Evolutionary conservation across 306 rosid species (phyloP).

Genomic region (Amphicarpaea edgeworthii): DNA sequence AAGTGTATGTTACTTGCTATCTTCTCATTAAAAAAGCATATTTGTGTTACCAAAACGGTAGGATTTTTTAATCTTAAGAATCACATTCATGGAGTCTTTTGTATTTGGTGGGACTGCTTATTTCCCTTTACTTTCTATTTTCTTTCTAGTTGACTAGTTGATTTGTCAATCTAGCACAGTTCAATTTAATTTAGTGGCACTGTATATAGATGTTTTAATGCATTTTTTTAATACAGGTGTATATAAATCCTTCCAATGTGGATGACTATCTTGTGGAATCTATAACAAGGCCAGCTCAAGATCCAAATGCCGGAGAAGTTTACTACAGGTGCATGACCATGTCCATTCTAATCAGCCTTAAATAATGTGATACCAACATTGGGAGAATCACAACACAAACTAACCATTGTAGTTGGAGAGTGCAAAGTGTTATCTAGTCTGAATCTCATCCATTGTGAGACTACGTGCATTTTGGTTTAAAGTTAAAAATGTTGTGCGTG

Average conservation of each 20-base stretch:
- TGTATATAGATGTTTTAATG: slow-evolving; percentile 20
- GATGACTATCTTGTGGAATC: slow-evolving; percentile 96
- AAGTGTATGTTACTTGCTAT: slow-evolving; percentile 64
- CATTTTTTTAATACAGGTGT: slow-evolving; percentile 62
- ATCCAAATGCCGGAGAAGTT: slow-evolving; percentile 93
- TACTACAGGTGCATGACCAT: slow-evolving; percentile 70
- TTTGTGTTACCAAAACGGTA: not conserved
- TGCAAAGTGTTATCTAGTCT: not conserved
- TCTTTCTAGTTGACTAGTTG: slow-evolving; percentile 20
- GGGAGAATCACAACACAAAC: not conserved
- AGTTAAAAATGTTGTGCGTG: too few relatives aligned
- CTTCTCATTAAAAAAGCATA: slow-evolving; percentile 31
- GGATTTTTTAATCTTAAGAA: not conserved
- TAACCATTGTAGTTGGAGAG: not conserved
- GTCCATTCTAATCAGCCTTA: not conserved
- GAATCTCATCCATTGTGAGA: not conserved
- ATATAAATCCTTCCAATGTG: slow-evolving; percentile 75
- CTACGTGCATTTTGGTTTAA: too few relatives aligned
- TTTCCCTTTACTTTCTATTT: slow-evolving; percentile 8
- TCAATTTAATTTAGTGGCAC: slow-evolving; percentile 30
- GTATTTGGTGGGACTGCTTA: slow-evolving; percentile 9
- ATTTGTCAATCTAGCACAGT: not conserved
- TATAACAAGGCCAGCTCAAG: slow-evolving; percentile 85
- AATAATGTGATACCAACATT: not conserved
- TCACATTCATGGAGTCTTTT: slow-evolving; percentile 2